phyloP scores from a whole-genome alignment of 2,329 filamentous ascomycete species.

The Fusarium anguioides region DNA sequence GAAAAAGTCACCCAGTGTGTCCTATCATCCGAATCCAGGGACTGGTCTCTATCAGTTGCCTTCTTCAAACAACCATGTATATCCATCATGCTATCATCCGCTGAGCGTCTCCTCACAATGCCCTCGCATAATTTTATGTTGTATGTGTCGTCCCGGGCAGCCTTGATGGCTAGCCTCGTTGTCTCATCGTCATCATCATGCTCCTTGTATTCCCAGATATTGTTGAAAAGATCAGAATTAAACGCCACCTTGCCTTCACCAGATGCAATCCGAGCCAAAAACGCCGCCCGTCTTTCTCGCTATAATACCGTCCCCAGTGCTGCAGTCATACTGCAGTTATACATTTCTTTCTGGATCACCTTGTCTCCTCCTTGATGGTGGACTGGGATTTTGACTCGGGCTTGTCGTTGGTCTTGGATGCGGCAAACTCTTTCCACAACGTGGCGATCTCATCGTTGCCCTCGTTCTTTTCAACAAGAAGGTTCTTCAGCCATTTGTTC shows the following conservation, averaged over 20 bases:
- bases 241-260: slow-evolving; percentile 37
- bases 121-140: slow-evolving; percentile 30
- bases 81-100: slow-evolving; percentile 28
- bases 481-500: slow-evolving; percentile 84
- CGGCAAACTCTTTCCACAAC: slow-evolving; percentile 63
- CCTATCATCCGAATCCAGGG: slow-evolving; percentile 17
- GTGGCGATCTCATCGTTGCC: slow-evolving; percentile 64
- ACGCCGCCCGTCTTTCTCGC: slow-evolving; percentile 39
- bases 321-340: not conserved
- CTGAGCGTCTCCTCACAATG: slow-evolving; percentile 15
- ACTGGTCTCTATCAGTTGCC: slow-evolving; percentile 35
- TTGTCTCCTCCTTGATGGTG: slow-evolving; percentile 44
- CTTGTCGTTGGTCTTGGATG: slow-evolving; percentile 49
- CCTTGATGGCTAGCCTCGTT: slow-evolving; percentile 34
- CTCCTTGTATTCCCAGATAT: slow-evolving; percentile 29
- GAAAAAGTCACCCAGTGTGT: slow-evolving; percentile 24
- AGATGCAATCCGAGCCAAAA: slow-evolving; percentile 40
- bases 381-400: slow-evolving; percentile 42
- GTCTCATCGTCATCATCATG: slow-evolving; percentile 32
- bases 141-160: slow-evolving; percentile 28
- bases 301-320: slow-evolving; percentile 23
- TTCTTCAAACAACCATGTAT: slow-evolving; percentile 27
- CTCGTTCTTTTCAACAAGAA: slow-evolving; percentile 85
- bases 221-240: slow-evolving; percentile 39
- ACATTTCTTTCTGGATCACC: slow-evolving; percentile 23